Base-by-base conservation (phyloP, 2,329 filamentous ascomycete genomes). In the Sphaerulina populicola region DNA sequence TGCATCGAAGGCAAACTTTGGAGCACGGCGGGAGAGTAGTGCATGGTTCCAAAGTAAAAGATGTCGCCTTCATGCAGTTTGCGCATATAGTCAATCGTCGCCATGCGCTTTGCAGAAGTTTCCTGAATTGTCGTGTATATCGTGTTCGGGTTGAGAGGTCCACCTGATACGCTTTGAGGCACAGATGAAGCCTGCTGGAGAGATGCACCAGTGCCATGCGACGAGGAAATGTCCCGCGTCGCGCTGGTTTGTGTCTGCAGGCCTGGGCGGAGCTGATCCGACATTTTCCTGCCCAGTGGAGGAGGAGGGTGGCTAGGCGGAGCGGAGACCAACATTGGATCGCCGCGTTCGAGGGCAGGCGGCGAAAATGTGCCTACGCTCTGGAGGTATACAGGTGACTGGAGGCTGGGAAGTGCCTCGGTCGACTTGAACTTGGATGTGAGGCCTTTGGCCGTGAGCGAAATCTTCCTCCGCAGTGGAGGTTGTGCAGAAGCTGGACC, bases 21-120 rank as follows among this genome's bases (percentile, higher is more conserved):
- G 31, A 97, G 77, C 68, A 95, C 88, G 29, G 80, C 70, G 63
- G 88, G 86, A 58, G 89, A 87, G 70, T 95, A 95, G 64, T 94
- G 85, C 54, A 95, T 81, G 0, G 93, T 96, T 71, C 96, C 96
- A 76, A 97, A 96, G 90, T 93, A 97, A 74, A 94, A 97, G 38
- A 95, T 83, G 52, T 88, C 83, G 54, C 91, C 90, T 71, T 96
- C 89, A 66, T 98, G 90, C 27, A 89, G 85, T 72, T 94, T 95
- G 56, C 90, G 81, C 57, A 98, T 70, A 66, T 98, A 98, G 62
- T 94, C 88, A 38, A 98, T 70, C 0, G 93, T 97, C 1, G 88
- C 89, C 73, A 98, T 95, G 60, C 93, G 80, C 74, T 98, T 98
- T 52, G 85, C 84, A 35, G 88, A 85, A 61, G 88, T 80, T 54